These are phyloP conservation scores for Coemansia aciculifera DNA, from an alignment of 192 early-diverging fungal genomes.

Conservation along the genomic window DNA sequence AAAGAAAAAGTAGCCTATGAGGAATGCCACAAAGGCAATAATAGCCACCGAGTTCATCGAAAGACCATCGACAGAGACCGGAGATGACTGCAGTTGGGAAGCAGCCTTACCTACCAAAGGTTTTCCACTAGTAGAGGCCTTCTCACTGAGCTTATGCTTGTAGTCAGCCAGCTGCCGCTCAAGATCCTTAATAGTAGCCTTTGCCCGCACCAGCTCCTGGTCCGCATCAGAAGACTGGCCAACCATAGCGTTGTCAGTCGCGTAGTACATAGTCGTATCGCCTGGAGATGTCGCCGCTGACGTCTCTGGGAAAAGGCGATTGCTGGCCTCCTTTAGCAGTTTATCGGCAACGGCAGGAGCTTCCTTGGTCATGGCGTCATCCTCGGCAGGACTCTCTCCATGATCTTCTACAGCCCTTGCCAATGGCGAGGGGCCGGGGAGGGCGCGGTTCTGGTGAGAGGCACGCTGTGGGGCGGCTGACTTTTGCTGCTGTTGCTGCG, in stretches of 20 bases:
- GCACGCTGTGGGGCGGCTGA: constrained; percentile 13
- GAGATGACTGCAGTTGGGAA: neutral
- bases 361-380: constrained; percentile 4
- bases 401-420: constrained; percentile 19
- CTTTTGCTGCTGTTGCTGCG: constrained; percentile 26
- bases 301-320: constrained; percentile 38
- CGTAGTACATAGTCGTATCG: constrained; percentile 17
- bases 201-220: constrained; percentile 46
- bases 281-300: constrained; percentile 25
- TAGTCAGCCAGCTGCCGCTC: constrained; percentile 40
- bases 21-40: constrained; percentile 61
- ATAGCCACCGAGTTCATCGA: constrained; percentile 62
- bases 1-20: constrained; percentile 67
- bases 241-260: constrained; percentile 6
- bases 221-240: constrained; percentile 15
- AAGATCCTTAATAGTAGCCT: constrained; percentile 39
- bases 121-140: constrained; percentile 9
- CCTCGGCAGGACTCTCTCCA: constrained; percentile 5
- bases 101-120: constrained; percentile 21
- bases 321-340: constrained; percentile 6
- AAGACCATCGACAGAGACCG: constrained; percentile 57
- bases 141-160: constrained; percentile 20
- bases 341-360: neutral
- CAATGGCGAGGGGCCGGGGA: constrained; percentile 37
- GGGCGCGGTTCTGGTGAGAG: constrained; percentile 14